phyloP scores from a whole-genome alignment of 73 alveolate species.

The Stentor roeselii region DNA sequence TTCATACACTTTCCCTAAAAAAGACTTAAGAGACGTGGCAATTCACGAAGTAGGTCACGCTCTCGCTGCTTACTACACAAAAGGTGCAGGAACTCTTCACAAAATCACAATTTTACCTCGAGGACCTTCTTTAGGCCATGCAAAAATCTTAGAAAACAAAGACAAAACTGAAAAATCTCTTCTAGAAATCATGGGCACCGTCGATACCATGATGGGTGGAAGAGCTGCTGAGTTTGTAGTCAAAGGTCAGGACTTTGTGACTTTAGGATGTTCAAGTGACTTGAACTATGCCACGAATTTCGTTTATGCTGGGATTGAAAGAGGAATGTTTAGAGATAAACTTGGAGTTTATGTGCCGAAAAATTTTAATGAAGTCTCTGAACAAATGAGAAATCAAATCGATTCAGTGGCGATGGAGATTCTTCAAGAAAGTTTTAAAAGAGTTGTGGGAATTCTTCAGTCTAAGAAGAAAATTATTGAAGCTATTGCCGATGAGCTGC shows the following conservation, averaged over 20 bases:
- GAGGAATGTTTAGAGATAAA: conserved; percentile 76
- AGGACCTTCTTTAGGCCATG: conserved; percentile 47
- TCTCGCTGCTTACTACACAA: conserved; percentile 48
- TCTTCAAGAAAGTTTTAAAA: not conserved
- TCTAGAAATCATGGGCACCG: conserved; percentile 69
- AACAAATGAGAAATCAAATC: not conserved
- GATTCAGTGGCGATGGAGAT: not conserved
- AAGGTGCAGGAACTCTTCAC: conserved; percentile 69
- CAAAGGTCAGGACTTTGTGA: conserved; percentile 62
- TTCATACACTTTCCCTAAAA: conserved; percentile 54
- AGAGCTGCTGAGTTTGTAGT: conserved; percentile 84
- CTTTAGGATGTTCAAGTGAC: conserved; percentile 82
- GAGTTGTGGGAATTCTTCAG: no score
- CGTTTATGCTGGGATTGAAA: conserved; percentile 64
- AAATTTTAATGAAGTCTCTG: not conserved
- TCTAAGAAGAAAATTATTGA: no score
- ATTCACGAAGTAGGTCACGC: conserved; percentile 90
- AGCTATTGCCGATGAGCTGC: no score
- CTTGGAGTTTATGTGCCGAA: conserved; percentile 31
- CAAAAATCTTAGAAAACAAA: conserved; percentile 8
- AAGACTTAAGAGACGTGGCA: conserved; percentile 73
- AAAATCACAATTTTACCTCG: conserved; percentile 86
- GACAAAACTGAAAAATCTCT: not conserved
- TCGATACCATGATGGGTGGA: conserved; percentile 91
- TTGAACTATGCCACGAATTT: conserved; percentile 62